Evolutionary conservation across 169 alveolate species (phyloP), one percentile per base, ranked within the genome.

Genomic region (Besnoitia besnoiti): DNA sequence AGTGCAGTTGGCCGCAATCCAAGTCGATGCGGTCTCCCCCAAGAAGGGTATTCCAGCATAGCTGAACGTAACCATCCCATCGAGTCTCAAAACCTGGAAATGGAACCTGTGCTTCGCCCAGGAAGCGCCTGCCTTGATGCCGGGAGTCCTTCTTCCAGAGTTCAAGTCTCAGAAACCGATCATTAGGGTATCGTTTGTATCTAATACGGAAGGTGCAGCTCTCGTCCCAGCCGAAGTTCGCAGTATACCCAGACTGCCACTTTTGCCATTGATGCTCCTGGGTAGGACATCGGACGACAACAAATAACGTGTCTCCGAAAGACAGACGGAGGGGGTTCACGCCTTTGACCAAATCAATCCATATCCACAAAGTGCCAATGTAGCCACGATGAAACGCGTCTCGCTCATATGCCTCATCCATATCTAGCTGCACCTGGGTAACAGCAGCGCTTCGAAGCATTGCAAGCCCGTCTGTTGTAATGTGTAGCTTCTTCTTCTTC

Each of bases 41-140:
- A 21, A 77, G 59, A 30, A 40, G 49, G 33, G 87, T 77, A 55
- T 77, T 77, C 87, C 87, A 77, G 87, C 87, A 77, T n/a, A 77
- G 55, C 55, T 77, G 87, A 44, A 77, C 33, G 40, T 37, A 12
- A 10, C 37, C n/a, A 10, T 40, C 47, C 50, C 87, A 77, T 1
- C 87, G 87, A 21, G 61, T 44, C 21, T 0, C 61, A 24, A 42
- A 40, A 27, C 50, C 10, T 39, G 87, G 87, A 44, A 77, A 77
- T 8, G 87, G 87, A 40, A 77, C 40, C 59, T 77, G 59, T 77
- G 59, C 87, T 21, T 77, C 87, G 30, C 87, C 87, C 14, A 77
- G 39, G 59, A 77, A 77, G 44, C 19, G 10, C 12, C 44, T 42
- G 2, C 80, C 10, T 67, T n/a, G 42, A 16, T 67, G 80, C 0